Evolutionary conservation across 2,329 filamentous ascomycete species (phyloP).

Genomic region (Blastomyces emzantsi): DNA sequence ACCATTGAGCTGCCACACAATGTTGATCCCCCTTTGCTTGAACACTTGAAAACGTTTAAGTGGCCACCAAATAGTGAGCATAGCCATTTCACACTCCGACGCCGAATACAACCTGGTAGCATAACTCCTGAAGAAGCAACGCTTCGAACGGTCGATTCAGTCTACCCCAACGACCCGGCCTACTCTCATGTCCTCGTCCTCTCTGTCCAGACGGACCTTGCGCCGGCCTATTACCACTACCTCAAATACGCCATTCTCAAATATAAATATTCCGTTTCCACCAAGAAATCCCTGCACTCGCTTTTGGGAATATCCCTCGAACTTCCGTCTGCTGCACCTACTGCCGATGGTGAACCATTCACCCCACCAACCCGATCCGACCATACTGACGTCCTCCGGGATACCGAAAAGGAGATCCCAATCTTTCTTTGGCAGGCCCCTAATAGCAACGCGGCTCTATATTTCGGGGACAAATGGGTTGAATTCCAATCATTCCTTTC

Average conservation of each 20-base stretch:
- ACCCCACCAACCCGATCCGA: slow-evolving; percentile 31
- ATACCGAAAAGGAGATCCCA: slow-evolving; percentile 30
- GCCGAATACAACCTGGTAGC: slow-evolving; percentile 56
- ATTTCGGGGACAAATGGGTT: slow-evolving; percentile 77
- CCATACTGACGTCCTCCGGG: slow-evolving; percentile 12
- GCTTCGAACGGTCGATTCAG: slow-evolving; percentile 71
- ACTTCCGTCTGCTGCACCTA: slow-evolving; percentile 50
- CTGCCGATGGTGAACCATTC: slow-evolving; percentile 50
- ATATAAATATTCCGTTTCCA: slow-evolving; percentile 59
- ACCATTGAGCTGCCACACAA: slow-evolving; percentile 73
- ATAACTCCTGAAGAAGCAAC: slow-evolving; percentile 62
- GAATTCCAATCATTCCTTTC: slow-evolving; percentile 76
- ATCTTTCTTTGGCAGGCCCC: slow-evolving; percentile 81
- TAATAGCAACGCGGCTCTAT: slow-evolving; percentile 69
- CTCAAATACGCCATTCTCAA: slow-evolving; percentile 69
- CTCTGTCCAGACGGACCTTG: slow-evolving; percentile 70
- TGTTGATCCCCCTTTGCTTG: slow-evolving; percentile 56
- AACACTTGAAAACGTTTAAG: slow-evolving; percentile 53
- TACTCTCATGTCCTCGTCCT: slow-evolving; percentile 74
- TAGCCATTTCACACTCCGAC: slow-evolving; percentile 57
- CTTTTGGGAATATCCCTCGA: slow-evolving; percentile 75
- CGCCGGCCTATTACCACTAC: slow-evolving; percentile 76
- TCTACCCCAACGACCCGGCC: slow-evolving; percentile 61
- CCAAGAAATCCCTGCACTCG: slow-evolving; percentile 39
- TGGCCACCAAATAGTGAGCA: slow-evolving; percentile 54